Percentiles rank a stretch among this genome's conserved stretches.
Evolutionary conservation across 2,329 filamentous ascomycete genomes (phyloP).

Genomic region (Scedosporium aurantiacum): DNA sequence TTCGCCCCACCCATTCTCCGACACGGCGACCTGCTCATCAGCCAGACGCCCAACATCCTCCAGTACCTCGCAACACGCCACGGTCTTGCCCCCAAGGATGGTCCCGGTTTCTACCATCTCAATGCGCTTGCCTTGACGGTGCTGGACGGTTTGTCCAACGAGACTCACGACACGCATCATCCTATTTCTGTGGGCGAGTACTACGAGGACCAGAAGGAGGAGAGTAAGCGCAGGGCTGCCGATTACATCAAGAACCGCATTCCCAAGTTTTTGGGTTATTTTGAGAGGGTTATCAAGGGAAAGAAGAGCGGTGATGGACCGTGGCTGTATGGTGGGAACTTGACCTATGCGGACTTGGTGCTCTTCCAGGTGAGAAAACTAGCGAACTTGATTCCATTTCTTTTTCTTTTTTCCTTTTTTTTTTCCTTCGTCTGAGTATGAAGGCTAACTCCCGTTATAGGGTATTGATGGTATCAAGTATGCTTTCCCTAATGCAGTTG

Average conservation of each 20-base stretch:
- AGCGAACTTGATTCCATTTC: not conserved
- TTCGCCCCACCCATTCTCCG: conserved; percentile 58
- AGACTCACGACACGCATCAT: conserved; percentile 67
- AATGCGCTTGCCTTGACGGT: conserved; percentile 57
- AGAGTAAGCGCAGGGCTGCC: conserved; percentile 44
- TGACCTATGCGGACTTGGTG: conserved; percentile 65
- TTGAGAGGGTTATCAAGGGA: conserved; percentile 52
- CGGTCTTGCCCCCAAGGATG: conserved; percentile 37
- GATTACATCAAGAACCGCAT: conserved; percentile 51
- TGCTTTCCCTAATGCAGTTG: conserved; percentile 60
- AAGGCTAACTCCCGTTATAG: conserved; percentile 10
- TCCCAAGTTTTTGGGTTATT: conserved; percentile 63
- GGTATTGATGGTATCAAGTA: conserved; percentile 47
- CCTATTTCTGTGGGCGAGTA: conserved; percentile 48
- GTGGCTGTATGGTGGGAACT: conserved; percentile 52
- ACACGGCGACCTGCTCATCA: conserved; percentile 49
- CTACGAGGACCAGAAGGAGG: conserved; percentile 67
- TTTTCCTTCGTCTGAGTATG: not conserved
- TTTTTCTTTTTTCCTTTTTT: not conserved
- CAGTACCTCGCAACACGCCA: conserved; percentile 55
- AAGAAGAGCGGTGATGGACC: conserved; percentile 46
- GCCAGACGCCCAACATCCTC: conserved; percentile 64
- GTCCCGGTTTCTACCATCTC: conserved; percentile 41
- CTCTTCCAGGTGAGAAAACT: conserved; percentile 51
- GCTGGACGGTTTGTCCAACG: conserved; percentile 58